A percentile compares a stretch with the other conserved stretches of the same genome.
These are phyloP conservation scores for Alternaria ethzedia DNA, from an alignment of 2,329 filamentous ascomycete species.

Conservation along the genomic window DNA sequence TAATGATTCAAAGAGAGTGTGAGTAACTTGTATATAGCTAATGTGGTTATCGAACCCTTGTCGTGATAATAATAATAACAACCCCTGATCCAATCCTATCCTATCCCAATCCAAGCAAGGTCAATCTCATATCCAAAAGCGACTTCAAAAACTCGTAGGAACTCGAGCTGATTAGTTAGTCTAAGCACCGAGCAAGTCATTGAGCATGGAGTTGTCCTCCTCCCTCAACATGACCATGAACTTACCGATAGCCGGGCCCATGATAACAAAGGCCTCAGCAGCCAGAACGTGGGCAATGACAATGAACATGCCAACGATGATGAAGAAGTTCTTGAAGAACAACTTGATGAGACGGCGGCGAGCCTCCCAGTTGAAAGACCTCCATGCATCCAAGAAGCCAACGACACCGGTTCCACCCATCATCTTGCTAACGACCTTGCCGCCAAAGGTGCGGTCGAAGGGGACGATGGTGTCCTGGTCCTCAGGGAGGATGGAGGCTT, in stretches of 20 bases:
- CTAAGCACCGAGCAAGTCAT: background rate
- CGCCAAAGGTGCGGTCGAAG: conserved; percentile 86
- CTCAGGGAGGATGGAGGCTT: conserved; percentile 83
- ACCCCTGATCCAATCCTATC: background rate
- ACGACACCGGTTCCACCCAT: conserved; percentile 75
- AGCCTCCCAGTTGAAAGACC: conserved; percentile 74
- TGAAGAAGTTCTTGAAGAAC: conserved; percentile 72
- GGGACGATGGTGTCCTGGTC: conserved; percentile 84
- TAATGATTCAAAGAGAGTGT: background rate
- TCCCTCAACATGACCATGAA: conserved; percentile 12
- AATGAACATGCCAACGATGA: conserved; percentile 57
- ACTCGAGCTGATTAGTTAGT: background rate
- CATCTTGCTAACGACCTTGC: conserved; percentile 75
- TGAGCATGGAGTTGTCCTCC: background rate
- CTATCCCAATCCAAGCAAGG: background rate
- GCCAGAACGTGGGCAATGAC: conserved; percentile 59
- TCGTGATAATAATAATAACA: background rate
- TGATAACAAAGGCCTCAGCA: conserved; percentile 60
- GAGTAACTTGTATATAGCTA: background rate
- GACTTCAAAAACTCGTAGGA: background rate
- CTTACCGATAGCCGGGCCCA: conserved; percentile 44
- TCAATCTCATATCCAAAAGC: background rate
- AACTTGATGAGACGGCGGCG: conserved; percentile 77
- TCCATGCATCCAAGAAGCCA: conserved; percentile 78
- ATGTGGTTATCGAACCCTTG: background rate